Percentiles rank a stretch among this genome's conserved stretches.
Evolutionary conservation across 2,329 filamentous ascomycete genomes (phyloP).

Genomic region (Alternaria alternata): DNA sequence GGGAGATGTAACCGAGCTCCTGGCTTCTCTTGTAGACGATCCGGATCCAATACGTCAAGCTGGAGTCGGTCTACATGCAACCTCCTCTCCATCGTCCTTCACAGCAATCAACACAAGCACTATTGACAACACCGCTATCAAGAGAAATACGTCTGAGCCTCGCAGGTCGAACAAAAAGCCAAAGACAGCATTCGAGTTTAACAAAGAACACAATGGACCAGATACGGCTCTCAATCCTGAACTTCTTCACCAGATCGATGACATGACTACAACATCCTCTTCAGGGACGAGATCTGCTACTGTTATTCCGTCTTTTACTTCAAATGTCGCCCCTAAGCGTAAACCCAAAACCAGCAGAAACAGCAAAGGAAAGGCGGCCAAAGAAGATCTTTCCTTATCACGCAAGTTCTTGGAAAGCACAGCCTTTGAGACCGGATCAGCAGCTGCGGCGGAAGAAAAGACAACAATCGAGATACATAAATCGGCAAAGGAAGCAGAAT

Average conservation of each 20-base stretch:
- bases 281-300: background rate
- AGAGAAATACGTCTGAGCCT: background rate
- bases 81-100: background rate
- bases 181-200: background rate
- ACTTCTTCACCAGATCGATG: background rate
- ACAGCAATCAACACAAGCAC: background rate
- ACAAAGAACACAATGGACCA: background rate
- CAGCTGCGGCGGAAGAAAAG: background rate
- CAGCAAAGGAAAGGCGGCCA: background rate
- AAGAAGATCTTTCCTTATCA: background rate
- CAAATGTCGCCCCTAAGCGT: background rate
- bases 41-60: background rate
- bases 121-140: background rate
- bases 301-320: background rate
- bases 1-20: background rate
- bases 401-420: background rate
- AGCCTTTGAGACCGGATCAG: background rate
- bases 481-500: background rate
- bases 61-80: background rate
- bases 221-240: background rate
- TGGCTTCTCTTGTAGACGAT: background rate
- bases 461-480: background rate
- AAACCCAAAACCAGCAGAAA: background rate
- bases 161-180: background rate
- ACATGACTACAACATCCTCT: background rate